phyloP scores from a whole-genome alignment of 2,329 filamentous ascomycete genomes.

The Botrytis deweyae region DNA sequence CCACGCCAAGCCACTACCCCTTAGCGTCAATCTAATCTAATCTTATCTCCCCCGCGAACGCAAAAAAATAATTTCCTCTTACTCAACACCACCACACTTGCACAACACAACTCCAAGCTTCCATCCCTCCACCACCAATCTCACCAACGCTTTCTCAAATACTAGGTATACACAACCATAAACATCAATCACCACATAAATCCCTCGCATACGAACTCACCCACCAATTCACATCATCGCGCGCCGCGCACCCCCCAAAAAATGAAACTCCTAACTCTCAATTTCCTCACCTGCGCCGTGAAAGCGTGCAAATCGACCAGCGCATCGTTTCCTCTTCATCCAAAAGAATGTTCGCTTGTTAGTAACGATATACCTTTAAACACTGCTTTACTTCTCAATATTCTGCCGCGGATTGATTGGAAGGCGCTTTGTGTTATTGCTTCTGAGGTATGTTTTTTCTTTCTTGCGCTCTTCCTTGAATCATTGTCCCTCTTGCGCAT shows the following conservation, averaged over 20 bases:
- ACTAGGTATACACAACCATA: not conserved
- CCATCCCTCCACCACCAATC: not conserved
- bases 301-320: slow-evolving; percentile 87
- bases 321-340: slow-evolving; percentile 84
- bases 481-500: not conserved
- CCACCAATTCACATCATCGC: not conserved
- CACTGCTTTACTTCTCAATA: slow-evolving; percentile 75
- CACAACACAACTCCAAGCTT: not conserved
- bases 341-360: slow-evolving; percentile 86
- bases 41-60: slow-evolving; percentile 12
- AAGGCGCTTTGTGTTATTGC: slow-evolving; percentile 71
- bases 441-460: slow-evolving; percentile 62
- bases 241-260: not conserved
- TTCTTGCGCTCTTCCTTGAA: not conserved
- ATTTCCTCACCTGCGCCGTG: slow-evolving; percentile 94
- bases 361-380: slow-evolving; percentile 81
- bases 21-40: slow-evolving; percentile 18
- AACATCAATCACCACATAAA: accelerated
- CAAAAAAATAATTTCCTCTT: slow-evolving; percentile 16
- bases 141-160: too few relatives aligned
- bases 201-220: not conserved
- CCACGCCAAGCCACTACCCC: not conserved
- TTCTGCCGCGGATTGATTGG: slow-evolving; percentile 89
- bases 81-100: not conserved
- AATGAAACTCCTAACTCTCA: slow-evolving; percentile 96